Conservation (phyloP, 2,329 filamentous ascomycete species). For the Akanthomyces muscarius region DNA sequence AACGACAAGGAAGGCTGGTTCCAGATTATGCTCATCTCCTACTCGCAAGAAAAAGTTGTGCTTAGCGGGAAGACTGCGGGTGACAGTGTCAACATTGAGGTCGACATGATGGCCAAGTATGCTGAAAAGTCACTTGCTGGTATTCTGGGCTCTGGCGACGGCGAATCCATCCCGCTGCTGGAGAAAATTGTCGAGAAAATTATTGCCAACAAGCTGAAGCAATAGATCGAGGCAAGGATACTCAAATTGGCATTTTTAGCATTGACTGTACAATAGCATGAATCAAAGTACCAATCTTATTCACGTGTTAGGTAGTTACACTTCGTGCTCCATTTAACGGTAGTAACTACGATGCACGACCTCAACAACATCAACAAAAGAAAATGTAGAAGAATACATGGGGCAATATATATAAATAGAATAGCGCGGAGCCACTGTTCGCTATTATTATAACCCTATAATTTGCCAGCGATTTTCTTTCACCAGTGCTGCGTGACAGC, state of each 20-base stretch:
- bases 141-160: slow-evolving; percentile 54
- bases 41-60: slow-evolving; percentile 90
- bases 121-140: slow-evolving; percentile 85
- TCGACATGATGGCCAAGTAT: slow-evolving; percentile 83
- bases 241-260: neutral
- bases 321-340: too few species aligned
- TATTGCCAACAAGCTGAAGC: slow-evolving; percentile 58
- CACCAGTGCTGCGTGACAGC: neutral
- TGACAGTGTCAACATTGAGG: slow-evolving; percentile 86
- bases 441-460: too few species aligned
- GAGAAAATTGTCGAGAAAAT: slow-evolving; percentile 71
- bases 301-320: neutral
- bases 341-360: too few species aligned
- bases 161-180: slow-evolving; percentile 52
- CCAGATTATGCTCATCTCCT: slow-evolving; percentile 97
- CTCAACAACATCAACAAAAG: too few species aligned
- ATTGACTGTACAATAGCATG: neutral
- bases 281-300: neutral
- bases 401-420: too few species aligned
- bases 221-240: neutral
- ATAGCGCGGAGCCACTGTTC: too few species aligned
- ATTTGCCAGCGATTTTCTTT: neutral
- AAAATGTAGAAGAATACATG: too few species aligned
- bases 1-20: slow-evolving; percentile 76
- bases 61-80: slow-evolving; percentile 73